Evolutionary conservation across 2,329 filamentous ascomycete species (phyloP).

Genomic region (Westerdykella sp.): DNA sequence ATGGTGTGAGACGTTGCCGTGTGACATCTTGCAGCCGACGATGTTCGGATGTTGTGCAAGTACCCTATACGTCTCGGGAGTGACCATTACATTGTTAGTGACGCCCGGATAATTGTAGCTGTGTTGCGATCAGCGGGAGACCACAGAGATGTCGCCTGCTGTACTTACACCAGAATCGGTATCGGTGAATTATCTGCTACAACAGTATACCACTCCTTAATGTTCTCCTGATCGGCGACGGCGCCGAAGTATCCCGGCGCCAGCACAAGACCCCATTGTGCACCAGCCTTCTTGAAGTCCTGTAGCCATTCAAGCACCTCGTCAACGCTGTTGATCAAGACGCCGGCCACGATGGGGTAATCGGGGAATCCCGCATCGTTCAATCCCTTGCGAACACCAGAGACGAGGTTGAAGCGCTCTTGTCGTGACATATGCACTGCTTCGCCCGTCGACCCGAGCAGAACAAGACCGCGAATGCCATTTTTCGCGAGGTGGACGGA

Average conservation of each 20-base stretch:
- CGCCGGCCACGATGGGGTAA: conserved; percentile 58
- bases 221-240: conserved; percentile 52
- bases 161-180: conserved; percentile 53
- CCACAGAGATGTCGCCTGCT: background rate
- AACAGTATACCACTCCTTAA: conserved; percentile 55
- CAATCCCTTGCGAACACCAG: conserved; percentile 51
- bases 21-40: conserved; percentile 63
- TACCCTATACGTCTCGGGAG: conserved; percentile 52
- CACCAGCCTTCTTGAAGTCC: conserved; percentile 52
- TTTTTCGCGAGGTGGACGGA: conserved; percentile 54
- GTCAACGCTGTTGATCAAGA: conserved; percentile 55
- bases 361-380: conserved; percentile 51
- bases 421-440: conserved; percentile 54
- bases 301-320: conserved; percentile 55
- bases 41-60: conserved; percentile 60
- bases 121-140: conserved; percentile 5
- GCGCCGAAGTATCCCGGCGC: conserved; percentile 61
- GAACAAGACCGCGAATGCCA: conserved; percentile 56
- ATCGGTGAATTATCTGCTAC: conserved; percentile 57
- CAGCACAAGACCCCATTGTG: conserved; percentile 57
- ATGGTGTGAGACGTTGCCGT: conserved; percentile 61
- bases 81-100: conserved; percentile 57
- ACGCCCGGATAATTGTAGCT: conserved; percentile 63
- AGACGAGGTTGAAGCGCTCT: conserved; percentile 53
- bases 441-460: conserved; percentile 60